Conservation (phyloP, 768 basidiomycete genomes). For the Lentinus tigrinus region DNA sequence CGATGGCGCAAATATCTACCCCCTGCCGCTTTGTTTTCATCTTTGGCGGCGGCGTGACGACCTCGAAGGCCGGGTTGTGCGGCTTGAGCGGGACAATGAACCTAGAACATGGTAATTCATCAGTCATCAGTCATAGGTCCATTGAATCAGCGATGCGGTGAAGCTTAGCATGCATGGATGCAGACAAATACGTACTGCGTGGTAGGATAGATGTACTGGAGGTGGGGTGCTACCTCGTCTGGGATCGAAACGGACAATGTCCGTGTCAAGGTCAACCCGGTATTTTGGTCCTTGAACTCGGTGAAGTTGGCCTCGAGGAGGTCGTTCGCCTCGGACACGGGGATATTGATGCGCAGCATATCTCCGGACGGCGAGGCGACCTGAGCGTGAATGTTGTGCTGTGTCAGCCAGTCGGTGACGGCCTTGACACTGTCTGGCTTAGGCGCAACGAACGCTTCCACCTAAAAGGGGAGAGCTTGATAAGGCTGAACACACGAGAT, state of each 20-base stretch:
- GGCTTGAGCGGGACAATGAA: neutral
- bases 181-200: slow-evolving; percentile 24
- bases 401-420: slow-evolving; percentile 9
- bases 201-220: slow-evolving; percentile 33
- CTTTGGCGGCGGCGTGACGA: neutral
- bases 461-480: neutral
- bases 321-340: slow-evolving; percentile 18
- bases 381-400: neutral
- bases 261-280: slow-evolving; percentile 29
- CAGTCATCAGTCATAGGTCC: too few species aligned
- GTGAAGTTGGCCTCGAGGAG: slow-evolving; percentile 7
- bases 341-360: slow-evolving; percentile 31
- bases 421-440: neutral
- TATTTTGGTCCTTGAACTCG: slow-evolving; percentile 30
- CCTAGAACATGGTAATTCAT: too few species aligned
- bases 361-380: slow-evolving; percentile 19
- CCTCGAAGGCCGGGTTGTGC: neutral
- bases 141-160: too few species aligned
- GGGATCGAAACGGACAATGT: slow-evolving; percentile 40
- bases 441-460: neutral
- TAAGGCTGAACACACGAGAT: too few species aligned
- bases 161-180: too few species aligned
- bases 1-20: slow-evolving; percentile 10
- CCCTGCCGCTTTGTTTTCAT: neutral
- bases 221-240: slow-evolving; percentile 25